Percentiles rank a stretch among this genome's conserved stretches.
These are phyloP conservation scores for Penicillium sp. DNA, from an alignment of 2,329 filamentous ascomycete genomes.

Conservation along the genomic window DNA sequence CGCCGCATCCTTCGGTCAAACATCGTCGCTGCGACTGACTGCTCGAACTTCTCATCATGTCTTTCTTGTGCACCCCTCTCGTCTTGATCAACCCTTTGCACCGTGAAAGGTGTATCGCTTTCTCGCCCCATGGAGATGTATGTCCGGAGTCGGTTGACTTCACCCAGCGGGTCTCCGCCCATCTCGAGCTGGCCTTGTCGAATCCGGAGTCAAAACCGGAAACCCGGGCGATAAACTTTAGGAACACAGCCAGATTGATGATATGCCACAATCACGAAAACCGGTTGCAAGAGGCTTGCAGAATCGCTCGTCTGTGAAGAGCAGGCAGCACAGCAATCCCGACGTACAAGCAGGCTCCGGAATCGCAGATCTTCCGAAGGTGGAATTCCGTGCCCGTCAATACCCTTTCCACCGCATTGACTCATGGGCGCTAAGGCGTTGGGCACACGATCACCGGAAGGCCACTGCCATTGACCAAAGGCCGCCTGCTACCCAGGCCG, in stretches of 20 bases:
- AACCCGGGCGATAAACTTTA: slow-evolving; percentile 11
- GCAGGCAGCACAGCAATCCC: slow-evolving; percentile 9
- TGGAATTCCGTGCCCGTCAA: slow-evolving; percentile 1
- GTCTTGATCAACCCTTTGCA: neutral
- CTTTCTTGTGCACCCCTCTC: slow-evolving; percentile 2
- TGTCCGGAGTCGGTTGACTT: slow-evolving; percentile 7
- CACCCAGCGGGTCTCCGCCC: slow-evolving; percentile 5
- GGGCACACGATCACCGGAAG: slow-evolving; percentile 4
- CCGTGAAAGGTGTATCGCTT: slow-evolving; percentile 19
- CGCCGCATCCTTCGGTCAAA: neutral
- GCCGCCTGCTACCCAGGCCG: neutral
- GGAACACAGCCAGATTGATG: slow-evolving; percentile 15
- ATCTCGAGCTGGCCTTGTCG: slow-evolving; percentile 9
- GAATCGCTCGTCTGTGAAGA: slow-evolving; percentile 10
- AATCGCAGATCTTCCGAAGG: neutral
- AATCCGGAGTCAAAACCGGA: slow-evolving; percentile 7
- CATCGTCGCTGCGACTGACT: neutral
- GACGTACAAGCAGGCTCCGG: slow-evolving; percentile 6
- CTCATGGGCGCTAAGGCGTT: too few relatives aligned
- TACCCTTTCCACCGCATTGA: too few relatives aligned
- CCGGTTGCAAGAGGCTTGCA: slow-evolving; percentile 8
- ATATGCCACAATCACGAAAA: slow-evolving; percentile 10
- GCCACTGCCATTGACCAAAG: slow-evolving; percentile 8
- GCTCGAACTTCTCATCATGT: neutral
- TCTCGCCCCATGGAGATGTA: slow-evolving; percentile 9